phyloP scores from a whole-genome alignment of 2,329 filamentous ascomycete genomes.

The Decorospora gaudefroyi region DNA sequence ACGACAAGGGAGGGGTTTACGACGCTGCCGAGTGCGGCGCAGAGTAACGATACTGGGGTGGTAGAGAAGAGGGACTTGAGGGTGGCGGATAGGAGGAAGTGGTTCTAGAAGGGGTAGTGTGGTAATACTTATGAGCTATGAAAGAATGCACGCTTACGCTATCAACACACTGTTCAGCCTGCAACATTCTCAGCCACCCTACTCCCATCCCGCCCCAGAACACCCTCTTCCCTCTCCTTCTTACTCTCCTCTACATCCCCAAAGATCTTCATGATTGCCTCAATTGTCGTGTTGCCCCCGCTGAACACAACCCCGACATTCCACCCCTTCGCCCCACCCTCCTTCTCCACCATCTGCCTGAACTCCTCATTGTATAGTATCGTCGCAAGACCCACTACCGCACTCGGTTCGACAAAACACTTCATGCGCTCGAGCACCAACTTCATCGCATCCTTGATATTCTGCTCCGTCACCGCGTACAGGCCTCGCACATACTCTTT shows the following conservation, averaged over 20 bases:
- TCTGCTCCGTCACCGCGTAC: slow-evolving; percentile 75
- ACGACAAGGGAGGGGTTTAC: slow-evolving; percentile 42
- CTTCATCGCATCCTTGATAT: slow-evolving; percentile 77
- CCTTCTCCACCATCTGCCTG: slow-evolving; percentile 63
- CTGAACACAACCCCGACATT: slow-evolving; percentile 65
- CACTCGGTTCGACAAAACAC: slow-evolving; percentile 85
- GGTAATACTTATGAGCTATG: not conserved
- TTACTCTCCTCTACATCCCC: slow-evolving; percentile 32
- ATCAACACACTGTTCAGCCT: slow-evolving; percentile 34
- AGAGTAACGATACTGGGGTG: slow-evolving; percentile 13
- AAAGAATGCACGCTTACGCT: not conserved
- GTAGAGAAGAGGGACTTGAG: slow-evolving; percentile 12
- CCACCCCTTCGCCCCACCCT: slow-evolving; percentile 76
- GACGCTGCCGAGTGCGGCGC: slow-evolving; percentile 21
- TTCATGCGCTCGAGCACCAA: slow-evolving; percentile 87
- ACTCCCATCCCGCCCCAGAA: slow-evolving; percentile 49
- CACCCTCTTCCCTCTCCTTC: slow-evolving; percentile 49
- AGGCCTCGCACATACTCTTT: slow-evolving; percentile 70
- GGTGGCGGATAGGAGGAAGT: slow-evolving; percentile 10
- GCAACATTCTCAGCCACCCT: slow-evolving; percentile 54
- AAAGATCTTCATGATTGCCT: slow-evolving; percentile 63
- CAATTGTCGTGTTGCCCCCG: slow-evolving; percentile 68
- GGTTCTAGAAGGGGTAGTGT: slow-evolving; percentile 8
- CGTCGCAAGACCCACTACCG: slow-evolving; percentile 81
- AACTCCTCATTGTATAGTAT: slow-evolving; percentile 87